Base-by-base conservation (phyloP, 192 early-diverging fungal species). In the Umbelopsis vinacea region DNA sequence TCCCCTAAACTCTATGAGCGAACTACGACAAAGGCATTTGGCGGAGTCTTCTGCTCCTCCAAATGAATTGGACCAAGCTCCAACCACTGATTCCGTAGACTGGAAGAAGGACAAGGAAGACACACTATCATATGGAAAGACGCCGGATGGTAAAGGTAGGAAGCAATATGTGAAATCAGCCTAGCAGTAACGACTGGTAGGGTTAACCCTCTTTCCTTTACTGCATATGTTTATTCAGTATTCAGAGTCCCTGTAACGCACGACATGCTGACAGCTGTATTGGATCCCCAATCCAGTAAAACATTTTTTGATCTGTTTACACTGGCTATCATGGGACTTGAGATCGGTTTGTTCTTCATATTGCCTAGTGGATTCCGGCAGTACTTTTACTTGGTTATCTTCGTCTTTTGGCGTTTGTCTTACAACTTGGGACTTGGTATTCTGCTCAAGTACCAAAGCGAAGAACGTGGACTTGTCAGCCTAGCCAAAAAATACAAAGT, bases 341-440 rank as follows among this genome's bases (percentile, higher is more conserved):
- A 92, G 67, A 81, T 93, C 72, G 54, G 84, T n/a, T 71, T 93
- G 45, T 90, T 92, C 70, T 87, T 95, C 43, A 67, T 85, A 10
- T 74, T 92, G 74, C 85, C 90, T 37, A 63, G 84, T 57, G 80
- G 71, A 4, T 70, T 82, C 72, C 83, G 82, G 68, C 88, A 84
- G 43, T 79, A 72, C 67, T 63, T 93, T 35, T 93, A 95, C 76
- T 53, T 97, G 67, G 75, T 83, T 6, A 74, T 94, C 17, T 96
- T 96, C 79, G 66, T 91, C 9, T 93, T 93, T 73, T 98, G 96
- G 96, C 88, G 97, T 67, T 73, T 88, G 35, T 86, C 87, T 68
- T 97, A 97, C 83, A 95, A 97, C 77, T 83, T 84, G 6, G 94
- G 93, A n/a, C 78, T 98, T 6, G 97, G 97, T 15, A 84, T 87